Percentiles rank a stretch among this genome's conserved stretches.
Evolutionary conservation across 2,329 filamentous ascomycete genomes (phyloP).

Genomic region (Alternaria arbusti): DNA sequence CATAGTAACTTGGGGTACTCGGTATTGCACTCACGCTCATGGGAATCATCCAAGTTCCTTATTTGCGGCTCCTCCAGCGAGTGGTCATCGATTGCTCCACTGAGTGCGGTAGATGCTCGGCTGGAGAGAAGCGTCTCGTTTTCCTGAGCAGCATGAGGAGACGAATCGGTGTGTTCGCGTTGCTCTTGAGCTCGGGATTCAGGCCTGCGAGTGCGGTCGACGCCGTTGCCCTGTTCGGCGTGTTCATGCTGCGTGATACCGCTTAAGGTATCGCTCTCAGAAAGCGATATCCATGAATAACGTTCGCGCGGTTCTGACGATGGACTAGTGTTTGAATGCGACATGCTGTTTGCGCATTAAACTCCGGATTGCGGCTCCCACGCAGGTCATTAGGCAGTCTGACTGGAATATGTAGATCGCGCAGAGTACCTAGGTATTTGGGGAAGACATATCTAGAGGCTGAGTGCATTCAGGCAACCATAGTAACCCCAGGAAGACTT

Average conservation of each 20-base stretch:
- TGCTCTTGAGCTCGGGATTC: neutral
- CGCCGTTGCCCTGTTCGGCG: neutral
- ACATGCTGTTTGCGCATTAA: neutral
- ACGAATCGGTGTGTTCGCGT: neutral
- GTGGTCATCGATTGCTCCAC: neutral
- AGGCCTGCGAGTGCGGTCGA: neutral
- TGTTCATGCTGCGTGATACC: neutral
- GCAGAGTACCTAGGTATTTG: neutral
- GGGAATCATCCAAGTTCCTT: neutral
- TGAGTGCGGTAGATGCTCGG: neutral
- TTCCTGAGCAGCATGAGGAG: neutral
- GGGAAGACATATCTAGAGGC: neutral
- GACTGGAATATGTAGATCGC: neutral
- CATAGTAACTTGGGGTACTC: neutral
- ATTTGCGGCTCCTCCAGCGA: neutral
- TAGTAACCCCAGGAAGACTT: neutral
- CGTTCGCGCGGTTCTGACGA: neutral
- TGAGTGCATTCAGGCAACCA: neutral
- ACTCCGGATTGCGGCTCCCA: neutral
- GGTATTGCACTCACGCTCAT: neutral
- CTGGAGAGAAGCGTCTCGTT: neutral
- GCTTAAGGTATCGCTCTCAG: neutral
- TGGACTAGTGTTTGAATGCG: neutral
- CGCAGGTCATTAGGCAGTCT: neutral
- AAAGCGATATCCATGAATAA: neutral